A percentile compares a stretch with the other conserved stretches of the same genome.
These are phyloP conservation scores for Stenogyne calaminthoides DNA, from an alignment of 305 asterid genomes.

Conservation along the genomic window DNA sequence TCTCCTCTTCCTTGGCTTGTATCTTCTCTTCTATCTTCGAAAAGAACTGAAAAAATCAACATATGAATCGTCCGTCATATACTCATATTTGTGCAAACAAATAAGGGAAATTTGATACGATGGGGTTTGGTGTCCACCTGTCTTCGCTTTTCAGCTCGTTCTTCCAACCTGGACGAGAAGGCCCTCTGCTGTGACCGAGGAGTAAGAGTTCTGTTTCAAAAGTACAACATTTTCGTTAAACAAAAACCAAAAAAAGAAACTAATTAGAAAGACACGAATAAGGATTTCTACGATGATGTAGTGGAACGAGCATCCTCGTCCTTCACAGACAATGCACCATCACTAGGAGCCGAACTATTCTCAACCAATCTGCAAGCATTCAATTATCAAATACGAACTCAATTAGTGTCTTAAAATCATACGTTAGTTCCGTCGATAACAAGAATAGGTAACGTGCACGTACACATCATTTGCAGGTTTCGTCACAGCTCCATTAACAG, in stretches of 20 bases:
- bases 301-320: conserved; percentile 76
- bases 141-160: conserved; percentile 89
- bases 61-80: neutral
- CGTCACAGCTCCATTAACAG: conserved; percentile 40
- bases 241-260: neutral
- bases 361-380: conserved; percentile 46
- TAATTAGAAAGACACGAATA: neutral
- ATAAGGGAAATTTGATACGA: neutral
- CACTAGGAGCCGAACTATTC: conserved; percentile 42
- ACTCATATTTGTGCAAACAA: neutral
- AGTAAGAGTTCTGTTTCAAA: conserved; percentile 52
- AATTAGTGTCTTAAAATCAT: neutral
- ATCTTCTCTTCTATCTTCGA: conserved; percentile 85
- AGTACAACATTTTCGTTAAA: neutral
- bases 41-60: conserved; percentile 60
- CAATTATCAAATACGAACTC: neutral
- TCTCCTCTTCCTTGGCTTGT: conserved; percentile 82
- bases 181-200: conserved; percentile 41
- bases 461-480: conserved; percentile 51
- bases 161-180: conserved; percentile 79
- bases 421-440: neutral
- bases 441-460: conserved; percentile 31
- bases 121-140: conserved; percentile 47
- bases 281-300: conserved; percentile 64
- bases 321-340: conserved; percentile 33